A percentile compares a stretch with the other conserved stretches of the same genome.
Conservation (phyloP, 768 basidiomycete species). For the Dacryopinax spathularia region DNA sequence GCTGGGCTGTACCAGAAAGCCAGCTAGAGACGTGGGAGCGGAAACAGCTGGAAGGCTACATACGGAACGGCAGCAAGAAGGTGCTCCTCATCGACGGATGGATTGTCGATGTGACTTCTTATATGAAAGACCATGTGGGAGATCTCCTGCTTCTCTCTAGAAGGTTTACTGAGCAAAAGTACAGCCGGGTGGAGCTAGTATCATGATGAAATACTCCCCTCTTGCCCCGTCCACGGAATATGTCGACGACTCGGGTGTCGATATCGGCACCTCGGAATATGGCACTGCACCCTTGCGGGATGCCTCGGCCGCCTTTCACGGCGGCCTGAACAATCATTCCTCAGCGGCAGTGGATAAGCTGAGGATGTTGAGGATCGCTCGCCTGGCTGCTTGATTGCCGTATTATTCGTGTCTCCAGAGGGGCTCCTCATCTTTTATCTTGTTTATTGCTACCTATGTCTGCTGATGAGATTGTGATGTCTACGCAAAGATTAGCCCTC, state of each 20-base stretch:
- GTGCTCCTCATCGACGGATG: slow-evolving; percentile 46
- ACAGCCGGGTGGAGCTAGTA: slow-evolving; percentile 47
- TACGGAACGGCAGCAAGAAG: slow-evolving; percentile 12
- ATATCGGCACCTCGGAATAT: slow-evolving; percentile 7
- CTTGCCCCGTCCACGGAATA: slow-evolving; percentile 17
- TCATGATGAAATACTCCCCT: slow-evolving; percentile 39
- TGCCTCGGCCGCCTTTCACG: slow-evolving; percentile 51
- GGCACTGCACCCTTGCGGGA: slow-evolving; percentile 23
- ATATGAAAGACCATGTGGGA: slow-evolving; percentile 54
- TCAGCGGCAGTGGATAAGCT: background rate
- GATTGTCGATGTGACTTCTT: slow-evolving; percentile 46
- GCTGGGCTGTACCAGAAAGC: slow-evolving; percentile 17
- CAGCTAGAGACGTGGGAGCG: slow-evolving; percentile 15
- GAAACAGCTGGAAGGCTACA: slow-evolving; percentile 11
- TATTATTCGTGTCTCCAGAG: too few species aligned
- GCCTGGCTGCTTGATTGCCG: background rate
- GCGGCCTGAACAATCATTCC: slow-evolving; percentile 60
- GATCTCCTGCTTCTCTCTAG: slow-evolving; percentile 18
- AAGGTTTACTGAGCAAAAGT: slow-evolving; percentile 3
- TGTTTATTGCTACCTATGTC: too few species aligned
- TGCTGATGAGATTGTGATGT: too few species aligned
- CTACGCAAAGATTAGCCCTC: too few species aligned
- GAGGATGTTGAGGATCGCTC: background rate
- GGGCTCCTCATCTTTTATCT: too few species aligned
- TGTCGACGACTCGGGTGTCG: slow-evolving; percentile 16